phyloP scores from a whole-genome alignment of 495 filamentous ascomycete species.

The Penicillium bovifimosum region DNA sequence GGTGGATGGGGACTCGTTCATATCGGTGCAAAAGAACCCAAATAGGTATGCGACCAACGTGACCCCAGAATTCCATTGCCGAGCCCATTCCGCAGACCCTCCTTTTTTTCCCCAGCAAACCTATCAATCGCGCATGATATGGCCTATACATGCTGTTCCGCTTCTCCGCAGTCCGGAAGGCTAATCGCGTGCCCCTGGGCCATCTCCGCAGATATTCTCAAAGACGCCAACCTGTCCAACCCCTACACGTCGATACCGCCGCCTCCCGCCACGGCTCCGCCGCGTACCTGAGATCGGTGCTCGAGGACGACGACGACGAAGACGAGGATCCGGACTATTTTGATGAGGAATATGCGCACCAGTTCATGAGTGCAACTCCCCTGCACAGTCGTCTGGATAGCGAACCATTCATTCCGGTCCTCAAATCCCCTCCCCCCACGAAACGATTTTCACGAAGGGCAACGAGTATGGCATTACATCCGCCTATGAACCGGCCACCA shows the following conservation, averaged over 20 bases:
- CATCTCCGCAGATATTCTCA: constrained; percentile 35
- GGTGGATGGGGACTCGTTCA: constrained; percentile 29
- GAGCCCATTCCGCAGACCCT: constrained; percentile 1
- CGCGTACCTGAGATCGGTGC: constrained; percentile 17
- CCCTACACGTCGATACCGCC: constrained; percentile 37
- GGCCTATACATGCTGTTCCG: constrained; percentile 20
- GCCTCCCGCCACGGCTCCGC: constrained; percentile 17
- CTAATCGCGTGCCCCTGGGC: constrained; percentile 28
- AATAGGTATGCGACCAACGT: constrained; percentile 37
- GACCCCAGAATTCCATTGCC: constrained; percentile 2
- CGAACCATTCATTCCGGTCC: constrained; percentile 44
- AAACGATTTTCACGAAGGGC: constrained; percentile 23
- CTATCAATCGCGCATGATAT: constrained; percentile 11
- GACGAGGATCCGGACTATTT: constrained; percentile 30
- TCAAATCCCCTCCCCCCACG: constrained; percentile 34
- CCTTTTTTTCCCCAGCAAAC: constrained; percentile 8
- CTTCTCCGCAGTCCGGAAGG: constrained; percentile 20
- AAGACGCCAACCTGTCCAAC: constrained; percentile 26
- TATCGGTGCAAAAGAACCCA: constrained; percentile 33
- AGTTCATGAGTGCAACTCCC: constrained; percentile 41
- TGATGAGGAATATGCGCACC: constrained; percentile 27
- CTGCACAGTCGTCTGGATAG: constrained; percentile 43
- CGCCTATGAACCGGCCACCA: constrained; percentile 31
- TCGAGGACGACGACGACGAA: constrained; percentile 24
- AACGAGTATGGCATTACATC: constrained; percentile 43